phyloP scores from a whole-genome alignment of 495 filamentous ascomycete species.

The Penicillium soppii region DNA sequence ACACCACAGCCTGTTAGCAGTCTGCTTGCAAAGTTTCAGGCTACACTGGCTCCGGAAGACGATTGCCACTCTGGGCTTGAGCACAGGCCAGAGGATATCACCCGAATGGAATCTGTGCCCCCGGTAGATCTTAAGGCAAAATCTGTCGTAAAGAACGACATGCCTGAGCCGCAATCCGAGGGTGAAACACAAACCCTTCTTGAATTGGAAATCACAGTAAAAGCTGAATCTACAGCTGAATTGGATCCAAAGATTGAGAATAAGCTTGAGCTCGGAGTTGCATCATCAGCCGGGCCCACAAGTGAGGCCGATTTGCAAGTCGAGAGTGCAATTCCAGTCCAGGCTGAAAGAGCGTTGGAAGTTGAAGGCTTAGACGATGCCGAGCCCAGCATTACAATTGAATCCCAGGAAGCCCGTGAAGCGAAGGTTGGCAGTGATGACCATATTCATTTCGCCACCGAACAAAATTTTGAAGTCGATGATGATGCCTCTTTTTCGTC shows the following conservation, averaged over 20 bases:
- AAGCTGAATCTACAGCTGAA: not conserved
- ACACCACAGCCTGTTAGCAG: conserved; percentile 46
- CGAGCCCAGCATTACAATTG: not conserved
- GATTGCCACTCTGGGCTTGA: conserved; percentile 31
- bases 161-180: conserved; percentile 50
- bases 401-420: not conserved
- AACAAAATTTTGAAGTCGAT: conserved; percentile 24
- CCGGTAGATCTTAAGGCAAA: not conserved
- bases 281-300: not conserved
- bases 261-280: not conserved
- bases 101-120: not conserved
- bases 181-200: conserved; percentile 4
- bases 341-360: not conserved
- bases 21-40: conserved; percentile 45
- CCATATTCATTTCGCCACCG: not conserved
- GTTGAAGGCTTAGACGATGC: not conserved
- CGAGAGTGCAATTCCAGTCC: not conserved
- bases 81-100: conserved; percentile 50
- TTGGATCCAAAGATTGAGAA: not conserved
- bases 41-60: conserved; percentile 29
- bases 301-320: not conserved
- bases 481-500: conserved; percentile 48
- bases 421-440: not conserved
- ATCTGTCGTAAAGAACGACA: too few relatives aligned
- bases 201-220: not conserved